phyloP scores from a whole-genome alignment of 2,329 filamentous ascomycete species.

The Clonostachys rhizophaga region DNA sequence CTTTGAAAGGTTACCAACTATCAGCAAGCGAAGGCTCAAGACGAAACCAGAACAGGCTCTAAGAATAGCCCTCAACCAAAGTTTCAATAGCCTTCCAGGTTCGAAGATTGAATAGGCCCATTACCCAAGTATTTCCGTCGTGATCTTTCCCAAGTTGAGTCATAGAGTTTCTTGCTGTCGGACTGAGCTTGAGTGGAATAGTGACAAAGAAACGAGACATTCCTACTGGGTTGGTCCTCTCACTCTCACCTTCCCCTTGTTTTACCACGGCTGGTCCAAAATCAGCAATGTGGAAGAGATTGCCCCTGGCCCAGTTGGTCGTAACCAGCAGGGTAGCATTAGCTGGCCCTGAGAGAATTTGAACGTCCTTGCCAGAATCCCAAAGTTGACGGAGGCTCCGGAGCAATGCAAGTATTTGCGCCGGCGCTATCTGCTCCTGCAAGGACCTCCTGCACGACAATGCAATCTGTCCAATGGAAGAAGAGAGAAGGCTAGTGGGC shows the following conservation, averaged over 20 bases:
- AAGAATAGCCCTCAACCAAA: too few relatives aligned
- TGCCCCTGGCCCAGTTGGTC: constrained; percentile 30
- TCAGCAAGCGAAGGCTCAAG: too few relatives aligned
- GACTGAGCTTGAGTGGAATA: constrained; percentile 4
- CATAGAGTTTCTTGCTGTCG: constrained; percentile 7
- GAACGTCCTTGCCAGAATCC: constrained; percentile 7
- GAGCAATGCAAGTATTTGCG: constrained; percentile 21
- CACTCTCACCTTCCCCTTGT: background rate
- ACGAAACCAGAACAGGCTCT: too few relatives aligned
- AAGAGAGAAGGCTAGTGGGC: constrained; percentile 9
- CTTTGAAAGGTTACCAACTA: too few relatives aligned
- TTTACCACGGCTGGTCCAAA: constrained; percentile 22
- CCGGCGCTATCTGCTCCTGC: constrained; percentile 22
- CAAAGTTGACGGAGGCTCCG: constrained; percentile 10
- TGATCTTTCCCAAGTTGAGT: constrained; percentile 18
- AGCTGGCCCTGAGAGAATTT: constrained; percentile 20
- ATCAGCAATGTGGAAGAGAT: constrained; percentile 25
- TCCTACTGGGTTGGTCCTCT: constrained; percentile 9
- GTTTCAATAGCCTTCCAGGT: constrained; percentile 11
- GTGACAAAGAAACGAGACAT: constrained; percentile 9
- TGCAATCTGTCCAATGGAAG: constrained; percentile 19
- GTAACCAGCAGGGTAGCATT: constrained; percentile 22
- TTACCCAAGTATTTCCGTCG: constrained; percentile 17
- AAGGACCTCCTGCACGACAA: constrained; percentile 21
- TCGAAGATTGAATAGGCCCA: constrained; percentile 8